phyloP scores from a whole-genome alignment of 192 early-diverging fungal genomes.

The Spizellomyces punctatus region DNA sequence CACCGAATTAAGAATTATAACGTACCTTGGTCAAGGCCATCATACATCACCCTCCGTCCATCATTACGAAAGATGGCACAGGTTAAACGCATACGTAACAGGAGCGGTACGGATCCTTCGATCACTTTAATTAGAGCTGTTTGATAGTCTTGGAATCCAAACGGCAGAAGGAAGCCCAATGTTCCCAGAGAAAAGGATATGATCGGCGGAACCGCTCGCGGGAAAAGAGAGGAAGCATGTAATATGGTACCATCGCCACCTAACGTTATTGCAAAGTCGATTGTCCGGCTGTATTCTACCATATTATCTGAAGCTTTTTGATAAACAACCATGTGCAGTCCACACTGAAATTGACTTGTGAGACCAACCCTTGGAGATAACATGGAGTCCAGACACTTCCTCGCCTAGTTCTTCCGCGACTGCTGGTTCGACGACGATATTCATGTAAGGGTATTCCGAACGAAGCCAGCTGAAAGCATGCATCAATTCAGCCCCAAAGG shows the following conservation, averaged over 20 bases:
- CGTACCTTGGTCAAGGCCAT: background rate
- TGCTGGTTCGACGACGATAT: conserved; percentile 19
- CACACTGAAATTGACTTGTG: background rate
- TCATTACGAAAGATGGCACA: conserved; percentile 25
- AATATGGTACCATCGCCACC: conserved; percentile 93
- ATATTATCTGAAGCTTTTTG: background rate
- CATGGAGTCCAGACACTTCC: background rate
- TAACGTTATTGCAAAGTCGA: conserved; percentile 89
- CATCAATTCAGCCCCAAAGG: background rate
- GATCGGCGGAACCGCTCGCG: conserved; percentile 77
- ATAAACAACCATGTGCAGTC: no score
- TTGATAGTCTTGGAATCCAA: conserved; percentile 65
- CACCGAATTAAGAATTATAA: background rate
- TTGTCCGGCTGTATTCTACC: conserved; percentile 28
- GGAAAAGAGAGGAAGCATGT: conserved; percentile 82
- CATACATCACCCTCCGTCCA: background rate
- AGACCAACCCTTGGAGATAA: background rate
- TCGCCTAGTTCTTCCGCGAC: background rate
- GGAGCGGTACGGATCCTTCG: conserved; percentile 61
- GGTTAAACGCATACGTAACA: conserved; percentile 78
- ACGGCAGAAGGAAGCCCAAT: conserved; percentile 88
- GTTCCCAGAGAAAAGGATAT: conserved; percentile 93
- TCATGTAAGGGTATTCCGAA: conserved; percentile 54
- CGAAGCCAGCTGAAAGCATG: conserved; percentile 62
- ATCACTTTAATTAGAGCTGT: conserved; percentile 65